A percentile compares a stretch with the other conserved stretches of the same genome.
Conservation (phyloP, 768 basidiomycete genomes). For the Trametes maxima region DNA sequence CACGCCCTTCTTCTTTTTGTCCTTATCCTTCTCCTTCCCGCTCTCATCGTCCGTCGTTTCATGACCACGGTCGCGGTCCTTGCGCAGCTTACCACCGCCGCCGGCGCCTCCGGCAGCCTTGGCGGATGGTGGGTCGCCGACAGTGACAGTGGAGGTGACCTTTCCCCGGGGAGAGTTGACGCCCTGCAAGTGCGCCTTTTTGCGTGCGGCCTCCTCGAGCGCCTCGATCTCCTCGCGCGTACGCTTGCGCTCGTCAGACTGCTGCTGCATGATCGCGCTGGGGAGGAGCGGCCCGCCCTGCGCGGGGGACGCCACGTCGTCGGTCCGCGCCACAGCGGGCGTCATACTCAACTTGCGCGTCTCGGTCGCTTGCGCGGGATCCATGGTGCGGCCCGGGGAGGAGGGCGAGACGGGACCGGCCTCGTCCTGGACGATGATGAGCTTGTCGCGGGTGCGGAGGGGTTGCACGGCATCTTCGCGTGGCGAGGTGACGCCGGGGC, state of each 20-base stretch:
- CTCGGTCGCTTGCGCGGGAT: constrained; percentile 70
- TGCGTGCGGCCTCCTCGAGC: constrained; percentile 47
- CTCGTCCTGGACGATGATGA: constrained; percentile 34
- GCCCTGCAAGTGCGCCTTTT: constrained; percentile 44
- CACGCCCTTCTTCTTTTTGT: constrained; percentile 71
- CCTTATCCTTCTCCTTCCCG: constrained; percentile 45
- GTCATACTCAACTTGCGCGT: constrained; percentile 80
- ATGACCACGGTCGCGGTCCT: constrained; percentile 41
- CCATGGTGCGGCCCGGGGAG: constrained; percentile 43
- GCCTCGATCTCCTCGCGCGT: constrained; percentile 51
- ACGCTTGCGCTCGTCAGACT: constrained; percentile 57
- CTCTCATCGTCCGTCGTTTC: constrained; percentile 45
- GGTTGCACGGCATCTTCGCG: constrained; percentile 35
- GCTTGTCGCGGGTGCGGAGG: constrained; percentile 50
- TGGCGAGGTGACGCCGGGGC: constrained; percentile 30
- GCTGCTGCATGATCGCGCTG: constrained; percentile 45
- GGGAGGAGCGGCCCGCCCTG: constrained; percentile 35
- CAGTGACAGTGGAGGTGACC: constrained; percentile 14
- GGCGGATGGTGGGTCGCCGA: constrained; percentile 1
- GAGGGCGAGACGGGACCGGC: constrained; percentile 33
- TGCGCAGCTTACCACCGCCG: constrained; percentile 43
- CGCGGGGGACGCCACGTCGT: constrained; percentile 32
- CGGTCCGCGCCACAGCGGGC: constrained; percentile 70
- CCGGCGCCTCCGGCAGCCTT: constrained; percentile 19
- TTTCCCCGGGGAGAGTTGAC: constrained; percentile 11